phyloP scores from a whole-genome alignment of 805 yeast species.

The Teunomyces lycoperdinae region DNA sequence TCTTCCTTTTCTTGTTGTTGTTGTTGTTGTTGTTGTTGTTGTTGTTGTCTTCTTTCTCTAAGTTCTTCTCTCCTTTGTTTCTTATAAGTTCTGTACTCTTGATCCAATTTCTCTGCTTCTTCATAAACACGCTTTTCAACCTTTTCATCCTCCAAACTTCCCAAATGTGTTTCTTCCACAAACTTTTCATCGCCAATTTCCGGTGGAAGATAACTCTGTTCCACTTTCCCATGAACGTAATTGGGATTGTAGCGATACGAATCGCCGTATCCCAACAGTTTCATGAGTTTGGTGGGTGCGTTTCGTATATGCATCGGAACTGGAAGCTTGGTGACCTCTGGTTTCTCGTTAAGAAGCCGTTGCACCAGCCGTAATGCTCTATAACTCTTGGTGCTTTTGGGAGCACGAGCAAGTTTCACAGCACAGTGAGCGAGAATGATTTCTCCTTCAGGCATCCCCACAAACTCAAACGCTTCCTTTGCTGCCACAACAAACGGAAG shows the following conservation, averaged over 20 bases:
- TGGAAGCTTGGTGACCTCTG: conserved; percentile 57
- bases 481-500: conserved; percentile 85
- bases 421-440: conserved; percentile 88
- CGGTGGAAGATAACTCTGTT: conserved; percentile 74
- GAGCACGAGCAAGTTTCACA: conserved; percentile 81
- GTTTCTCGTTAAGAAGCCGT: conserved; percentile 52
- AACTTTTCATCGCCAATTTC: conserved; percentile 46
- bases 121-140: conserved; percentile 13
- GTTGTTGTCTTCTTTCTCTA: not conserved
- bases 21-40: not conserved
- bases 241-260: conserved; percentile 89
- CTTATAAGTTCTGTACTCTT: conserved; percentile 15
- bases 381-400: conserved; percentile 83
- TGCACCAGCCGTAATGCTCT: conserved; percentile 75
- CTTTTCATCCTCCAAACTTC: conserved; percentile 27
- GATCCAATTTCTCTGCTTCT: conserved; percentile 8
- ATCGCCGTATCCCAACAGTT: conserved; percentile 79
- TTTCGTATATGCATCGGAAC: conserved; percentile 84
- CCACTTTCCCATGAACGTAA: conserved; percentile 65
- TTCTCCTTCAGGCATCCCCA: conserved; percentile 95
- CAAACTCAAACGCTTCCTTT: conserved; percentile 80
- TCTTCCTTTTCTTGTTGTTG: not conserved
- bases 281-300: conserved; percentile 92
- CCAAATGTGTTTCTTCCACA: conserved; percentile 56
- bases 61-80: not conserved